Base-by-base conservation (phyloP, 331 rosid species). In the Quercus lobata region DNA sequence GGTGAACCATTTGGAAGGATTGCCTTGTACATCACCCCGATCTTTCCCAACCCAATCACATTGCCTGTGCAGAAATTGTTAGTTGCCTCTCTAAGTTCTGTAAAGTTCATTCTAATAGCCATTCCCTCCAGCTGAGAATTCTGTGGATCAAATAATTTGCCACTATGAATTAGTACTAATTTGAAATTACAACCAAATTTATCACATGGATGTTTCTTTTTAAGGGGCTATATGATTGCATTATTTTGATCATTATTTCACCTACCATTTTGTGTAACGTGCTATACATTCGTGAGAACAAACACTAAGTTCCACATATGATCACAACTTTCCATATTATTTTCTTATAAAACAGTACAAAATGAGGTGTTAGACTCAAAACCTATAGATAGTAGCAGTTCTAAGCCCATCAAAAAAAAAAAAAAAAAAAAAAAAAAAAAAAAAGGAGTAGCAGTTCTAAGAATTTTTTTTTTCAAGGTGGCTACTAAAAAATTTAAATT, bases 401-500 rank as follows among this genome's bases (percentile, higher is more conserved):
- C 0, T 0, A 37, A 0, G 1, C n/a, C n/a, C n/a, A n/a, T n/a
- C n/a, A n/a, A n/a, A n/a, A n/a, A n/a, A n/a, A n/a, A n/a, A n/a
- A n/a, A n/a, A n/a, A n/a, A n/a, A n/a, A n/a, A n/a, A n/a, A n/a
- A n/a, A n/a, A n/a, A n/a, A n/a, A n/a, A n/a, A n/a, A n/a, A n/a
- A n/a, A n/a, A n/a, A n/a, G n/a, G n/a, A 37, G 1, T 37, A 0
- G 12, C 1, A 0, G 0, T 37, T 37, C 0, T 0, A 37, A 0
- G 1, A 37, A 7, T 2, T 37, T 37, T 37, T 37, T 37, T 37
- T 0, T 27, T 27, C 3, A 37, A 37, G 46, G 3, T 37, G 46
- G 12, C 46, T 0, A 37, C 8, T 37, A 8, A 37, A 37, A 37
- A 37, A 2, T 1, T 37, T 37, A 37, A 37, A 37, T 37, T 37